Base-by-base conservation (phyloP, 768 basidiomycete species). In the Amanita pallidorosea region DNA sequence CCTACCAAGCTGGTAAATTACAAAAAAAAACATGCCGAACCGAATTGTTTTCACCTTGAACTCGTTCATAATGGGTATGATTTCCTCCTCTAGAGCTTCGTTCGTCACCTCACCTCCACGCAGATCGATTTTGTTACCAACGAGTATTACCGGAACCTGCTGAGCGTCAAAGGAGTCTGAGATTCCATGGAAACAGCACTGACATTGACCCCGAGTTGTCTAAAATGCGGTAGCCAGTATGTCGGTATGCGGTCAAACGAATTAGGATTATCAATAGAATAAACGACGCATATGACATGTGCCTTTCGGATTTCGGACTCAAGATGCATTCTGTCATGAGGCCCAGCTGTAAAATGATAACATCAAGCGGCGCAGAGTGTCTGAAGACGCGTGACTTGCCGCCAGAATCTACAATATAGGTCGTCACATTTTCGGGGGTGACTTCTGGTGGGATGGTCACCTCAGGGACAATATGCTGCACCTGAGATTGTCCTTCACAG, bases 191-290 rank as follows among this genome's bases (percentile, higher is more conserved):
- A 25, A 50, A 49, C 49, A 49, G 17, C 13, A 56, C 76, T 57
- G 61, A 93, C 95, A 71, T 99, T 99, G 59, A 98, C 92, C 47
- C 95, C 95, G 7, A 96, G 76, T 56, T 91, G 83, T 13, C 94
- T 80, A 68, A 99, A 95, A 59, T 91, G 83, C 20, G 95, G 95
- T 51, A 99, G 71, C 95, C 95, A 99, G 62, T 90, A 97, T 1
- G 93, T 84, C n/a, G 95, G 91, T 67, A 99, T 91, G 45, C 95
- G 84, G 68, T 95, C 90, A 67, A 99, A 99, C 12, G 92, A 93
- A 60, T 88, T 85, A 29, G 95, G 87, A 63, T 94, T 91, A 72
- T 97, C 93, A 61, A 98, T 92, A 29, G 90, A 83, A 65, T 98
- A 98, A 41, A 99, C 95, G 53, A 99, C 85, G 63, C 91, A 95